phyloP scores from a whole-genome alignment of 1,139 yeast species.

The Lodderomyces parapsilosis region DNA sequence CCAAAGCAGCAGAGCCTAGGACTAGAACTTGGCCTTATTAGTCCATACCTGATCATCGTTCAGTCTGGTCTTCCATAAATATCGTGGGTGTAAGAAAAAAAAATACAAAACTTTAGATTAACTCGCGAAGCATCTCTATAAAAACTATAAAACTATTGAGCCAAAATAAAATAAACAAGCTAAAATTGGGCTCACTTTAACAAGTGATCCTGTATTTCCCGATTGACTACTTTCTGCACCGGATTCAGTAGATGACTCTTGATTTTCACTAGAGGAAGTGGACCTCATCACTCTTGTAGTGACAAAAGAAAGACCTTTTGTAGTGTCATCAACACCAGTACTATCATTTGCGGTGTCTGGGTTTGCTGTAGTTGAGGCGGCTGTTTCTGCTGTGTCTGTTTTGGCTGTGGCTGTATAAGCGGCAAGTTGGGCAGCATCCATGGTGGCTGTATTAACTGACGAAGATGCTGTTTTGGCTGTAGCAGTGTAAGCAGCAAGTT shows the following conservation, averaged over 20 bases:
- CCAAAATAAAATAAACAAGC: background rate
- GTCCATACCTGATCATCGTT: background rate
- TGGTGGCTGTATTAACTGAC: constrained; percentile 12
- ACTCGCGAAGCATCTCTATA: background rate
- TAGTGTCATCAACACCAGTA: constrained; percentile 7
- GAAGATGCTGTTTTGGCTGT: background rate
- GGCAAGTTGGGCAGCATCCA: background rate
- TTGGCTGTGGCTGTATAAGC: too few relatives aligned
- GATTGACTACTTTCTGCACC: constrained; percentile 4
- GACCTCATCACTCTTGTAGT: constrained; percentile 14
- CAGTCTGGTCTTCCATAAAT: background rate
- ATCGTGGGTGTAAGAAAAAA: too few relatives aligned
- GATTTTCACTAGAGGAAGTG: constrained; percentile 5
- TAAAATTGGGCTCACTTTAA: background rate
- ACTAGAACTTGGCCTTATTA: background rate
- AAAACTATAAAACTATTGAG: background rate
- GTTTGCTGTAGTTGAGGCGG: background rate
- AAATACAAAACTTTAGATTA: background rate
- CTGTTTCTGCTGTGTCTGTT: constrained; percentile 6
- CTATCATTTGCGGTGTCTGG: background rate
- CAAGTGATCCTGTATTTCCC: background rate
- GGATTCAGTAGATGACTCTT: constrained; percentile 4
- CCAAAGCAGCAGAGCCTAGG: background rate
- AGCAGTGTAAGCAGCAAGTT: too few relatives aligned
- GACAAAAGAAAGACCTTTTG: constrained; percentile 13